These are phyloP conservation scores for Neurospora cerealis DNA, from an alignment of 495 filamentous ascomycete genomes.

Conservation along the genomic window DNA sequence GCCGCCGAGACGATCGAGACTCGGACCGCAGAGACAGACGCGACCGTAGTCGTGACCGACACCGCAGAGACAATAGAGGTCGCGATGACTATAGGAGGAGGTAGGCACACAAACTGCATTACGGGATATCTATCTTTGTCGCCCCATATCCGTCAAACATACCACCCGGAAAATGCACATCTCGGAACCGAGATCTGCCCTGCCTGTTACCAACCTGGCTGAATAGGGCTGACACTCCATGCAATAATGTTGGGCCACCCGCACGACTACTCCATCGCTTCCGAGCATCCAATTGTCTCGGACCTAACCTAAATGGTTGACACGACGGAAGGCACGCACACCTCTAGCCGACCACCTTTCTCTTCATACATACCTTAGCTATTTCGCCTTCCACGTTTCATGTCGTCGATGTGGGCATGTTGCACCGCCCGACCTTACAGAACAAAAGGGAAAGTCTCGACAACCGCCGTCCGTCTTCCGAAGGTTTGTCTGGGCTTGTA, in stretches of 20 bases:
- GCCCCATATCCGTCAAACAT: background rate
- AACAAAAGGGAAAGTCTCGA: background rate
- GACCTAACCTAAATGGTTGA: background rate
- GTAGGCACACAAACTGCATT: background rate
- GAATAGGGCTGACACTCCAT: background rate
- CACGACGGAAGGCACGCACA: background rate
- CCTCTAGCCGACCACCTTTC: background rate
- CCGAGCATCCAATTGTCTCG: background rate
- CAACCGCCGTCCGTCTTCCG: background rate
- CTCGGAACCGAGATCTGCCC: background rate
- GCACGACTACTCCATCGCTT: background rate
- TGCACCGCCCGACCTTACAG: background rate
- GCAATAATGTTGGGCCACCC: background rate
- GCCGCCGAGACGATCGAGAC: background rate
- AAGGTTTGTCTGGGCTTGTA: background rate
- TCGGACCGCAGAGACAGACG: constrained; percentile 15
- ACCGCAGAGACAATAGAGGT: constrained; percentile 10
- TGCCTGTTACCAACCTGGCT: background rate
- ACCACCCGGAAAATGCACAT: background rate
- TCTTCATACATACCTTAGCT: background rate
- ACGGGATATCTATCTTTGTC: background rate
- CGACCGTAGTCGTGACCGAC: constrained; percentile 13
- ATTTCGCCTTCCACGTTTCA: background rate
- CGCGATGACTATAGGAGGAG: constrained; percentile 8
- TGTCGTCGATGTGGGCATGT: background rate